These are phyloP conservation scores for Isoetes taiwanensis DNA, from an alignment of 75 land plant species.

Conservation along the genomic window DNA sequence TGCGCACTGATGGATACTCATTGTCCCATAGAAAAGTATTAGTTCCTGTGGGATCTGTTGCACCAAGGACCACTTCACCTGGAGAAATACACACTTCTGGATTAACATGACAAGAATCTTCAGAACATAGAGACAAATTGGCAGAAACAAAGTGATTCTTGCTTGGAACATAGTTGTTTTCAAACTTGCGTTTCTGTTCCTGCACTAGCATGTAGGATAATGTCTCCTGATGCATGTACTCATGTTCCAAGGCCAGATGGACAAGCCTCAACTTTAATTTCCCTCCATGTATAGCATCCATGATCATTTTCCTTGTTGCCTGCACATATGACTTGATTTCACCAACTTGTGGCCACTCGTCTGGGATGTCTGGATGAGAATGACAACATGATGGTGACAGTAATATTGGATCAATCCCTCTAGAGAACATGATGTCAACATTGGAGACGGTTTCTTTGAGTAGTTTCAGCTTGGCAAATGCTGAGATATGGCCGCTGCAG, in stretches of 20 bases:
- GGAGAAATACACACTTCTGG: constrained; percentile 8
- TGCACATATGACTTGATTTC: constrained; percentile 10
- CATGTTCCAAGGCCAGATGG: constrained; percentile 25
- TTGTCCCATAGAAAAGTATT: constrained; percentile 31
- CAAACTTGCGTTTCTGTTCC: constrained; percentile 16
- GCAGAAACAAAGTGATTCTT: no score
- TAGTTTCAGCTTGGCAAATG: constrained; percentile 26
- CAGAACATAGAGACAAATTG: neutral
- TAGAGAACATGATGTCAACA: constrained; percentile 21
- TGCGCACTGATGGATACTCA: constrained; percentile 17
- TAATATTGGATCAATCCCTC: constrained; percentile 30
- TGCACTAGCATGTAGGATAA: constrained; percentile 30
- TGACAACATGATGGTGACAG: constrained; percentile 27
- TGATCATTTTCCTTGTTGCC: constrained; percentile 4
- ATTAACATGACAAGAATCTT: neutral
- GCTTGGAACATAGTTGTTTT: neutral
- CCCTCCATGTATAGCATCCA: constrained; percentile 4
- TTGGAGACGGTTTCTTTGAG: constrained; percentile 2
- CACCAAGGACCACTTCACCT: constrained; percentile 17
- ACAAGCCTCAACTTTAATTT: constrained; percentile 4
- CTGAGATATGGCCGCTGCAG: constrained; percentile 28
- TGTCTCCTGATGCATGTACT: constrained; percentile 35
- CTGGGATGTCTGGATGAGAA: constrained; percentile 20
- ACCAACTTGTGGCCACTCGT: constrained; percentile 20
- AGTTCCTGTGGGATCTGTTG: neutral